A percentile compares a stretch with the other conserved stretches of the same genome.
Evolutionary conservation across 2,329 filamentous ascomycete genomes (phyloP).

Genomic region (Lachnellula willkommii): DNA sequence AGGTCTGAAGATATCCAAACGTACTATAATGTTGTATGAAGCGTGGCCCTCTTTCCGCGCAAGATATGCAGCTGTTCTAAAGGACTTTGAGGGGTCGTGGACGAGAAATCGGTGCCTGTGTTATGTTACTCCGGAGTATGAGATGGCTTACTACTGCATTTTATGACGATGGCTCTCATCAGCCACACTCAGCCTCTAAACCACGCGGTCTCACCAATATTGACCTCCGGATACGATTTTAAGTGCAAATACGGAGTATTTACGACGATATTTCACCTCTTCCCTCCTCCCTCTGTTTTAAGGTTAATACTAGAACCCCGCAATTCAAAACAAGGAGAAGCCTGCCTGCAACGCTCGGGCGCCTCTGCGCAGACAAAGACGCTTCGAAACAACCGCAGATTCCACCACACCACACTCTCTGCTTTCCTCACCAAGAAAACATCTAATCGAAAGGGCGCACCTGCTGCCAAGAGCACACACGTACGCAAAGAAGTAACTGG

Average conservation of each 20-base stretch:
- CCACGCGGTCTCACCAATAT: neutral
- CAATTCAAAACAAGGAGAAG: neutral
- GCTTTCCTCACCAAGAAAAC: neutral
- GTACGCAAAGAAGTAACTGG: neutral
- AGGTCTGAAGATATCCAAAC: neutral
- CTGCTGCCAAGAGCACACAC: neutral
- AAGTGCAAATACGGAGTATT: neutral
- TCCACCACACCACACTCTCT: neutral
- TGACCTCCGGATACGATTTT: neutral
- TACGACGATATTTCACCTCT: neutral
- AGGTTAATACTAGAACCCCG: neutral
- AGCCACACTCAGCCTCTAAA: neutral
- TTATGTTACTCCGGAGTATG: neutral
- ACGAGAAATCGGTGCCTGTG: neutral
- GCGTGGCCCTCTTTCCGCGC: neutral
- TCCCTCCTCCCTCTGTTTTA: neutral
- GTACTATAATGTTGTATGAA: neutral
- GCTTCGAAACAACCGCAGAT: conserved; percentile 9
- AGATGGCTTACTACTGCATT: neutral
- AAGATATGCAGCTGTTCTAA: neutral
- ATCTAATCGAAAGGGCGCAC: neutral
- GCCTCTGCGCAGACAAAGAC: conserved; percentile 15
- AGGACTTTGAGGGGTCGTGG: neutral
- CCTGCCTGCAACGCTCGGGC: conserved; percentile 3
- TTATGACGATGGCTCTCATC: neutral